Percentiles rank a stretch among this genome's conserved stretches.
Evolutionary conservation across 176 grass and related monocot genomes (phyloP).

Genomic region (Poa pratensis): DNA sequence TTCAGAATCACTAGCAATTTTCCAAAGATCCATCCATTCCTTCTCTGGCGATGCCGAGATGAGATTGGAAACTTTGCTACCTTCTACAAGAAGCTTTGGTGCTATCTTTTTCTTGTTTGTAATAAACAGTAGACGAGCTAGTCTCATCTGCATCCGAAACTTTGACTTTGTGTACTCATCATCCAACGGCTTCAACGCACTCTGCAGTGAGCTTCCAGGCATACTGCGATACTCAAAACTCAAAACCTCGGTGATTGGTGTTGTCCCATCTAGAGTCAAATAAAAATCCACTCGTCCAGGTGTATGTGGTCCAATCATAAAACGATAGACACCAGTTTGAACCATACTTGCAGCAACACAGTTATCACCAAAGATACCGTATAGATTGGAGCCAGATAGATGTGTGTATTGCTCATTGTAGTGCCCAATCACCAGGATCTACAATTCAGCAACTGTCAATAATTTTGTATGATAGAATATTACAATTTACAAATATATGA

Average conservation of each 20-base stretch:
- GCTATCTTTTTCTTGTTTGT: slow-evolving; percentile 62
- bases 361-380: slow-evolving; percentile 68
- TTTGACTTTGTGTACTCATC: slow-evolving; percentile 55
- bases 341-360: slow-evolving; percentile 61
- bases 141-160: slow-evolving; percentile 73
- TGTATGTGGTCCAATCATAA: slow-evolving; percentile 51
- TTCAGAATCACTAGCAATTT: slow-evolving; percentile 47
- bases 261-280: slow-evolving; percentile 79
- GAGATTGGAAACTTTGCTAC: slow-evolving; percentile 60
- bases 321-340: slow-evolving; percentile 80
- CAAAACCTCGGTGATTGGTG: slow-evolving; percentile 73
- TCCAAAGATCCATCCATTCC: slow-evolving; percentile 72
- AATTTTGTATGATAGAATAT: slow-evolving; percentile 38
- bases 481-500: slow-evolving; percentile 1
- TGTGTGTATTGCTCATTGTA: slow-evolving; percentile 68
- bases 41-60: slow-evolving; percentile 77
- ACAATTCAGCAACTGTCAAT: slow-evolving; percentile 47
- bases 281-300: slow-evolving; percentile 78
- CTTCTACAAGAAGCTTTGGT: slow-evolving; percentile 63
- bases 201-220: slow-evolving; percentile 35
- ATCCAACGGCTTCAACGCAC: slow-evolving; percentile 34
- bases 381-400: slow-evolving; percentile 52
- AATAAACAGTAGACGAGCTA: slow-evolving; percentile 72
- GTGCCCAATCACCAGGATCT: slow-evolving; percentile 78
- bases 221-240: slow-evolving; percentile 70